Conservation (phyloP, 1,284 basidiomycete species). For the Puccinia hordei region DNA sequence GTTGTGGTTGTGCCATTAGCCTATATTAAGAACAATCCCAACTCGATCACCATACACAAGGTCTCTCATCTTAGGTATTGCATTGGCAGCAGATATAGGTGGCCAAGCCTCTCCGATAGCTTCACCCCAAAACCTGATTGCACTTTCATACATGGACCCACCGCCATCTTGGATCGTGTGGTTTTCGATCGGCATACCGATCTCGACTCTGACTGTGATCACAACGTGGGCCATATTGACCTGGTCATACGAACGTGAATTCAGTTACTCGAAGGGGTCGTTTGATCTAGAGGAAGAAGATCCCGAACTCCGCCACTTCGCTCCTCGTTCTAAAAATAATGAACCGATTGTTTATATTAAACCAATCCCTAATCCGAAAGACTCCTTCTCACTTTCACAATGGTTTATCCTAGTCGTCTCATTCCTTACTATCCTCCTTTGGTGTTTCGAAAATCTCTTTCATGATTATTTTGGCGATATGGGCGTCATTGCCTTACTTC, state of each 20-base stretch:
- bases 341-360: conserved; percentile 35
- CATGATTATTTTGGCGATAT: conserved; percentile 85
- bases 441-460: conserved; percentile 85
- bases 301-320: conserved; percentile 20
- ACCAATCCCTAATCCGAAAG: conserved; percentile 71
- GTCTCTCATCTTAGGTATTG: conserved; percentile 91
- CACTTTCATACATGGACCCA: conserved; percentile 82
- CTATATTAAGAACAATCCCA: conserved; percentile 88
- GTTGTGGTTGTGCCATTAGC: conserved; percentile 63
- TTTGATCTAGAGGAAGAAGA: conserved; percentile 54
- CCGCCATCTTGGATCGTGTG: conserved; percentile 85
- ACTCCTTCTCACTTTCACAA: conserved; percentile 78
- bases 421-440: conserved; percentile 80
- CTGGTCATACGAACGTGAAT: conserved; percentile 76
- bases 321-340: conserved; percentile 21
- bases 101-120: conserved; percentile 73
- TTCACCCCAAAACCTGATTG: conserved; percentile 96
- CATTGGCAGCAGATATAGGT: conserved; percentile 96
- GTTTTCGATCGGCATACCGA: conserved; percentile 92
- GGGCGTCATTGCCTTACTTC: conserved; percentile 94
- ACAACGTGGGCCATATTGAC: conserved; percentile 90
- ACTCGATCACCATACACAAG: conserved; percentile 83
- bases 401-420: conserved; percentile 87
- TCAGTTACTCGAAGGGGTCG: conserved; percentile 64
- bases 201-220: conserved; percentile 79